phyloP scores from a whole-genome alignment of 371 early-diverging fungal species.

The Mucor mucedo region DNA sequence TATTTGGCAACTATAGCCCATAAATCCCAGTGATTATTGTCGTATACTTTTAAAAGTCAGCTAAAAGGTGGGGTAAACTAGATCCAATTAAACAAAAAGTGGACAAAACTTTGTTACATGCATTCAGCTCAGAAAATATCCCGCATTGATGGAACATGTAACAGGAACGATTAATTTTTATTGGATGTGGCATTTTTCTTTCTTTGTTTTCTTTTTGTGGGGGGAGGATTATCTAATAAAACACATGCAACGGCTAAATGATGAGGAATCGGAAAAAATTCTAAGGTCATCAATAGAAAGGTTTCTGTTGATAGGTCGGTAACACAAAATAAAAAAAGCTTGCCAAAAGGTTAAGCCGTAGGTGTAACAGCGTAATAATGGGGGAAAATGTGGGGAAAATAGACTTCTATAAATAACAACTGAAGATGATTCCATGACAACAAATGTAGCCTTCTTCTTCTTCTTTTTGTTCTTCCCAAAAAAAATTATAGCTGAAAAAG shows the following conservation, averaged over 20 bases:
- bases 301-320: conserved; percentile 7
- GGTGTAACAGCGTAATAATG: conserved; percentile 2
- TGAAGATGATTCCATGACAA: too few species aligned
- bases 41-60: conserved; percentile 6
- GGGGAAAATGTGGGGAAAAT: conserved; percentile 9
- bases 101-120: too few species aligned
- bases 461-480: too few species aligned
- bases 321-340: conserved; percentile 7
- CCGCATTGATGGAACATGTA: too few species aligned
- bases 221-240: not conserved
- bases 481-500: too few species aligned
- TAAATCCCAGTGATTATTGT: too few species aligned
- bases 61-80: conserved; percentile 12
- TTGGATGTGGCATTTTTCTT: too few species aligned
- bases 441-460: too few species aligned
- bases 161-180: not conserved
- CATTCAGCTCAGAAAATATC: not conserved
- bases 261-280: conserved; percentile 14
- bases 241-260: conserved; percentile 7
- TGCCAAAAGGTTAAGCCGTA: conserved; percentile 15
- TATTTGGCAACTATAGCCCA: too few species aligned
- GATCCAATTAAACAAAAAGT: not conserved
- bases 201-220: not conserved
- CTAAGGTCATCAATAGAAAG: conserved; percentile 2
- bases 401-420: not conserved